Evolutionary conservation across 2,329 filamentous ascomycete species (phyloP).

Genomic region (Scedosporium dehoogii): DNA sequence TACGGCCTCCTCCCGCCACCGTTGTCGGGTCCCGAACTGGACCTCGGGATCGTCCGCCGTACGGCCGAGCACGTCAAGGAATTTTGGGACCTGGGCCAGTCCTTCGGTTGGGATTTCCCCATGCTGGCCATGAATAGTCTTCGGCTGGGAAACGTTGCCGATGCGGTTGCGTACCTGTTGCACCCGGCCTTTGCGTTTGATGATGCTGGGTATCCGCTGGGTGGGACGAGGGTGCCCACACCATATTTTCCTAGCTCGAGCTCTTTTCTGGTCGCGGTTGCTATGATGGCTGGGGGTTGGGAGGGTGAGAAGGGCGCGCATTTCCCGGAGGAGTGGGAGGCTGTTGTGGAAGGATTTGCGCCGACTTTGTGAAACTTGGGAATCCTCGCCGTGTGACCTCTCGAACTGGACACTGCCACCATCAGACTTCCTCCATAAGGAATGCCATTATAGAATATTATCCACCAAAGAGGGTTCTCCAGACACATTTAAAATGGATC

Average conservation of each 20-base stretch:
- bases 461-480: no score
- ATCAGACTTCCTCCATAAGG: background rate
- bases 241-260: slow-evolving; percentile 46
- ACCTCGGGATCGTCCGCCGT: slow-evolving; percentile 23
- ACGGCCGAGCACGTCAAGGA: slow-evolving; percentile 28
- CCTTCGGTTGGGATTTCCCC: slow-evolving; percentile 34
- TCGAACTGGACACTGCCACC: background rate
- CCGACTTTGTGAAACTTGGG: background rate
- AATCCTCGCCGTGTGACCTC: background rate
- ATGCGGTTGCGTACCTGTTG: slow-evolving; percentile 32
- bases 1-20: slow-evolving; percentile 32
- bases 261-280: slow-evolving; percentile 38
- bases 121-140: slow-evolving; percentile 34
- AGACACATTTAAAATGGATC: background rate
- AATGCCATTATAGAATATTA: no score
- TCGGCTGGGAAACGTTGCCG: slow-evolving; percentile 26
- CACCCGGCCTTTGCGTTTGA: slow-evolving; percentile 43
- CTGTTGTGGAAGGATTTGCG: slow-evolving; percentile 36
- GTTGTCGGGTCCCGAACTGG: slow-evolving; percentile 21
- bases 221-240: slow-evolving; percentile 41
- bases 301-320: slow-evolving; percentile 34
- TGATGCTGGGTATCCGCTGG: slow-evolving; percentile 44
- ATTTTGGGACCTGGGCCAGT: slow-evolving; percentile 27
- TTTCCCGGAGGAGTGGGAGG: slow-evolving; percentile 38
- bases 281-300: slow-evolving; percentile 49